phyloP scores from a whole-genome alignment of 768 basidiomycete genomes.

The Russula sp. region DNA sequence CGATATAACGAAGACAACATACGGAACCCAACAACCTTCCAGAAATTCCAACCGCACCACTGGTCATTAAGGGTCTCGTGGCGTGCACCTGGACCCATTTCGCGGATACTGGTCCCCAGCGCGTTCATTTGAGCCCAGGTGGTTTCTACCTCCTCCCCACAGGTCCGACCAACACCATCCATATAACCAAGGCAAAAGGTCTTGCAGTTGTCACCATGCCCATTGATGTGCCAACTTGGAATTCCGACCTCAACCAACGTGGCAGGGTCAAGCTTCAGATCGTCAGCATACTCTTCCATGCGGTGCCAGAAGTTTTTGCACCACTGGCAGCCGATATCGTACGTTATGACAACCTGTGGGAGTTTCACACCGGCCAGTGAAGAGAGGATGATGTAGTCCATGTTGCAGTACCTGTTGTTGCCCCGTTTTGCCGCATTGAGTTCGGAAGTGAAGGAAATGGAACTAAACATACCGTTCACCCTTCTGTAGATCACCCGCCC shows the following conservation, averaged over 20 bases:
- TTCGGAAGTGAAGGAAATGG: neutral
- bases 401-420: neutral
- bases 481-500: neutral
- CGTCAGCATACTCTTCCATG: neutral
- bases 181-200: constrained; percentile 21
- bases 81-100: constrained; percentile 18
- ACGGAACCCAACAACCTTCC: constrained; percentile 12
- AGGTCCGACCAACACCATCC: constrained; percentile 14
- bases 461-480: constrained; percentile 2
- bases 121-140: constrained; percentile 22
- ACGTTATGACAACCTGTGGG: neutral
- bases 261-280: neutral
- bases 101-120: constrained; percentile 7
- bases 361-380: neutral
- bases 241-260: neutral
- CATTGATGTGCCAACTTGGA: constrained; percentile 21
- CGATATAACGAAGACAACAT: neutral
- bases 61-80: constrained; percentile 20
- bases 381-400: neutral
- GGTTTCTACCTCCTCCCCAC: constrained; percentile 25
- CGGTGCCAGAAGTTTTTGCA: constrained; percentile 1
- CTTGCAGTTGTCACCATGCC: constrained; percentile 22
- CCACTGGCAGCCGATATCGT: constrained; percentile 8
- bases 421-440: neutral
- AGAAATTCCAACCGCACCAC: constrained; percentile 17